Evolutionary conservation across 2,329 filamentous ascomycete genomes (phyloP), one percentile per base, ranked within the genome.

Genomic region (Hymenoscyphus occultus): DNA sequence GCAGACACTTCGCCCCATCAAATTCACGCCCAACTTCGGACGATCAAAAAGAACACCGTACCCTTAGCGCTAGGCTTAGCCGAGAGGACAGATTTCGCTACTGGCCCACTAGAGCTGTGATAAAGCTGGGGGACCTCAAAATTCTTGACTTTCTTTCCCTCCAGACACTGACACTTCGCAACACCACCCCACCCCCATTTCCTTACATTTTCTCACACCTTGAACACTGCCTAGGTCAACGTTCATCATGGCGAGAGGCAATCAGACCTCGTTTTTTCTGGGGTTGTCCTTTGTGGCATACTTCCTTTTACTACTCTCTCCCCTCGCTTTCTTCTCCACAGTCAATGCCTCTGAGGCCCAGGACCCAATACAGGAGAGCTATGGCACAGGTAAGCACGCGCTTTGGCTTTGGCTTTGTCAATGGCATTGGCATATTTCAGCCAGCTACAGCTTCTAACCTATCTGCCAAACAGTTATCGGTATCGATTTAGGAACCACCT

Each of bases 401-500:
- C 12, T 35, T 58, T 28, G 19, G 31, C 12, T 35, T 58, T 28
- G 19, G 16, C 57, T 45, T 35, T 35, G 28, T 28, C 28, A 1
- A 28, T 61, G 54, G 31, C 12, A 39, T 56, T 28, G 19, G 13
- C 57, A 54, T 31, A 45, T 60, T 10, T 63, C 16, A 39, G 35
- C 3, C 48, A 60, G 35, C 45, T 58, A 45, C 56, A 59, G 13
- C 56, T 60, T 39, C 68, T 72, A 61, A 72, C 61, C 28, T 5
- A 5, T 66, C n/a, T 63, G 19, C 59, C 16, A 68, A 66, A 59
- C 71, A 84, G 92, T 97, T 74, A 93, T 97, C 75, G 93, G 93
- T 87, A 97, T 97, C 81, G 92, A 96, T 89, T 81, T 97, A 77
- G 93, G 93, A 81, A 97, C 93, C 61, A 97, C 93, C 71, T 88